Evolutionary conservation across 768 basidiomycete species (phyloP), one percentile per base, ranked within the genome.

Genomic region (Boletus rufocinnamomeus): DNA sequence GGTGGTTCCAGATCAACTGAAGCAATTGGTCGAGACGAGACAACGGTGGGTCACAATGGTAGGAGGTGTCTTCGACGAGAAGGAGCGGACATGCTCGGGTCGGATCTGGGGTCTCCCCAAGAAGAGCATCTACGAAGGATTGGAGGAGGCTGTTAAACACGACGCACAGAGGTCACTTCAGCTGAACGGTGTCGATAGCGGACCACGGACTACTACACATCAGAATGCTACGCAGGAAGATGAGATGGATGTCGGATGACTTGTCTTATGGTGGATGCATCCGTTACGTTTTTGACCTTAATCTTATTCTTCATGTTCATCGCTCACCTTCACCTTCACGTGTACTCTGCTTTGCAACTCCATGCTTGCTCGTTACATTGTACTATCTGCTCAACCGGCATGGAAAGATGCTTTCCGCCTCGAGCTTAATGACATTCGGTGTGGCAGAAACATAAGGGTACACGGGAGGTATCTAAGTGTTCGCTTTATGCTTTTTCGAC

Each of bases 1-100:
- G 28, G 76, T 81, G 30, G 81, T 93, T 27, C 81, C 84, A 34
- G 86, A 91, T 27, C 83, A 86, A 66, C 72, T 96, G 57, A 79
- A 78, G 63, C 82, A 86, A 57, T 79, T 94, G 30, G 85, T 98
- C 17, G 83, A 84, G 63, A 89, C 87, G 60, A 79, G 96, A 40
- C 76, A 85, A 63, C 79, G 87, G 63, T 95, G 93, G 87, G 88
- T 93, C 23, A 83, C 89, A 50, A 78, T 74, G 38, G 84, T 98
- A 6, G 93, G 91, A 10, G 74, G 75, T 7, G 80, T 89, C 58
- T 93, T 98, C 66, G 86, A 89, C 32, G 77, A 83, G 74, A 88
- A 88, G 80, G 86, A 90, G 75, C 71, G 72, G 65, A 79, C 80
- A 56, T 74, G 70, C 47, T 86, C 87, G 0, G 89, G 93, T 49